These are phyloP conservation scores for Colletotrichum chrysophilum DNA, from an alignment of 2,329 filamentous ascomycete species.

Conservation along the genomic window DNA sequence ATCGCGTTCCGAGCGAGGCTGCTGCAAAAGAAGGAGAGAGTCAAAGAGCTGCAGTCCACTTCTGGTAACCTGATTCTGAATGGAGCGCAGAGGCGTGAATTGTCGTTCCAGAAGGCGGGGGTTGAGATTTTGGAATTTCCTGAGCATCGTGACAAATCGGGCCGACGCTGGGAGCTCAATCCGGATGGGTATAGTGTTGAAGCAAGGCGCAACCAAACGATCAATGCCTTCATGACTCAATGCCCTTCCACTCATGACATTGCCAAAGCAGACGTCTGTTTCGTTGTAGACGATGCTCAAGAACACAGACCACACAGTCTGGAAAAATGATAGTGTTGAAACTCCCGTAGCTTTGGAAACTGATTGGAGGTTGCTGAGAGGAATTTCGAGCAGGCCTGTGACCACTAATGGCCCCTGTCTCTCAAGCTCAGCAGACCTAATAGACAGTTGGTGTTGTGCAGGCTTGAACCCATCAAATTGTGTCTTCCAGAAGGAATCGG, in stretches of 20 bases:
- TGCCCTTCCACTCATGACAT: slow-evolving; percentile 80
- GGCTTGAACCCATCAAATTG: slow-evolving; percentile 58
- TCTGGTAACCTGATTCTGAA: slow-evolving; percentile 60
- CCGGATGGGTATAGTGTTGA: slow-evolving; percentile 84
- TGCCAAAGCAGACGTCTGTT: slow-evolving; percentile 83
- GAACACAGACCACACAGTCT: slow-evolving; percentile 74
- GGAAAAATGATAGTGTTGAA: slow-evolving; percentile 70
- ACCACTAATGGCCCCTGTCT: background rate
- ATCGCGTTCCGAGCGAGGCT: slow-evolving; percentile 62
- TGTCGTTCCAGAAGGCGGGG: slow-evolving; percentile 70
- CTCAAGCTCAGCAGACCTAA: background rate
- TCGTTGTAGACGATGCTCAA: slow-evolving; percentile 60
- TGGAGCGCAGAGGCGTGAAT: slow-evolving; percentile 74
- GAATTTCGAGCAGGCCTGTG: slow-evolving; percentile 16
- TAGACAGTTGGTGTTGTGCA: slow-evolving; percentile 7
- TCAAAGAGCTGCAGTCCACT: slow-evolving; percentile 71
- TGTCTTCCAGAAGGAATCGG: slow-evolving; percentile 70
- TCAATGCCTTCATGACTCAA: slow-evolving; percentile 70
- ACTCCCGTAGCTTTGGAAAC: slow-evolving; percentile 58
- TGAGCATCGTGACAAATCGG: slow-evolving; percentile 63
- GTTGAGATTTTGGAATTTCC: slow-evolving; percentile 66
- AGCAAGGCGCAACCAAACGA: slow-evolving; percentile 83
- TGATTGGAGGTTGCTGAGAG: slow-evolving; percentile 51
- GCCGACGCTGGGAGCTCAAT: slow-evolving; percentile 52
- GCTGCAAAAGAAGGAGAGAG: slow-evolving; percentile 80